Conservation (phyloP, 257 asterid genomes). For the Lycium ferocissimum region DNA sequence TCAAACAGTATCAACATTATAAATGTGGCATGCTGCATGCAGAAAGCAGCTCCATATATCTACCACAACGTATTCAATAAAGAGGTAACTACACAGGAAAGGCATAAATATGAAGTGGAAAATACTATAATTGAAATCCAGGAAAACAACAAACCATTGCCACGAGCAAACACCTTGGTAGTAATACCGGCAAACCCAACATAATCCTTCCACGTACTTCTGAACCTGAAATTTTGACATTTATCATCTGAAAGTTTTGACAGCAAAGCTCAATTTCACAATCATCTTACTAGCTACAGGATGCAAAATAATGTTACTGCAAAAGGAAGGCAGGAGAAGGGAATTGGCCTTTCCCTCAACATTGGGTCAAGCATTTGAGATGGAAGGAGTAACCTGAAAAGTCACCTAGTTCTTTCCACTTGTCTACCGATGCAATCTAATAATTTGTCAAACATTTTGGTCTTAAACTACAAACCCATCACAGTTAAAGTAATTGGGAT, state of each 20-base stretch:
- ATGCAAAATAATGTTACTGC: conserved; percentile 16
- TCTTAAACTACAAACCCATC: neutral
- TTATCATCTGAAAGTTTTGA: conserved; percentile 30
- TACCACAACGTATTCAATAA: conserved; percentile 15
- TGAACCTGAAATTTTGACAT: conserved; percentile 62
- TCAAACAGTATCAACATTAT: neutral
- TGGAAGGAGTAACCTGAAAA: neutral
- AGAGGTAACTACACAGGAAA: conserved; percentile 1
- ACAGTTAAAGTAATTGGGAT: neutral
- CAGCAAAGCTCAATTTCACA: neutral
- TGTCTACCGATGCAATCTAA: neutral
- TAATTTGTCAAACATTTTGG: neutral
- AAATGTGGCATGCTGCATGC: neutral
- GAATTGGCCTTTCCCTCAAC: neutral
- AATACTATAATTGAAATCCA: conserved; percentile 2
- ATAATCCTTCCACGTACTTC: conserved; percentile 91
- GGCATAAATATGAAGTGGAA: conserved; percentile 4
- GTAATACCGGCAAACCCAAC: conserved; percentile 99
- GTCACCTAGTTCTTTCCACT: neutral
- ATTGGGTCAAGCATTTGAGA: neutral
- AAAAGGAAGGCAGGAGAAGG: conserved; percentile 28
- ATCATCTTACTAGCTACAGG: conserved; percentile 24
- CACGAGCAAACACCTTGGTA: conserved; percentile 99
- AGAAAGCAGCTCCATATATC: conserved; percentile 10
- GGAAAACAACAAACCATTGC: conserved; percentile 74